Evolutionary conservation across 306 rosid genomes (phyloP), one percentile per base, ranked within the genome.

Genomic region (Quercus ilex): DNA sequence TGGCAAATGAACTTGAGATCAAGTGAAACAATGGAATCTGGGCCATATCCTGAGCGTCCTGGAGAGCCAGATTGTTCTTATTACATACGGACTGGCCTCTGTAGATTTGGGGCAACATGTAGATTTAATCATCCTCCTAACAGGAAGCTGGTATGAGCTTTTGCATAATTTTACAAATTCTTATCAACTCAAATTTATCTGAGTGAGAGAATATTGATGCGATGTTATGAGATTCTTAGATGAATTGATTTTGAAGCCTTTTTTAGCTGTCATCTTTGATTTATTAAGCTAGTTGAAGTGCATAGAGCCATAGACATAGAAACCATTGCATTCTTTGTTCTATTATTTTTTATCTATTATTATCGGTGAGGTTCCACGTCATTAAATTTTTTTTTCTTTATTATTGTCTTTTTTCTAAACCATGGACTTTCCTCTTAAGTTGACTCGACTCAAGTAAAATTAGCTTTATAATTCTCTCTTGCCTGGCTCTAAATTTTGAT

Each of bases 1-100:
- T 94, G 99, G 99, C 99, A 77, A 85, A 88, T 94, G 94, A 92
- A 85, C 78, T 87, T 94, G 88, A 87, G 94, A 82, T 87, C 97
- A 77, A 87, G 93, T 80, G 97, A 92, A 88, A 85, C 91, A 78
- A 86, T 94, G 97, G 99, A 93, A 57, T 73, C 91, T 31, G 97
- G 97, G 84, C 83, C 91, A 51, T 94, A 91, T 89, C 99, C 99
- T 2, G 99, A 92, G 89, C 97, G 92, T 74, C 83, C 91, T 14
- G 98, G 98, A 76, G 98, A 95, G 83, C 95, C 90, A 52, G 99
- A 95, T 87, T 95, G 99, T 83, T 91, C 98, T 60, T 95, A 95
- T 82, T 95, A 92, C 86, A 91, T 95, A 81, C 86, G 98, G 85
- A 95, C 99, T 0, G 99, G 99, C 41, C 91, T 91, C 49, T 95